phyloP scores from a whole-genome alignment of 495 filamentous ascomycete genomes.

The Hypoxylon subgilvum region DNA sequence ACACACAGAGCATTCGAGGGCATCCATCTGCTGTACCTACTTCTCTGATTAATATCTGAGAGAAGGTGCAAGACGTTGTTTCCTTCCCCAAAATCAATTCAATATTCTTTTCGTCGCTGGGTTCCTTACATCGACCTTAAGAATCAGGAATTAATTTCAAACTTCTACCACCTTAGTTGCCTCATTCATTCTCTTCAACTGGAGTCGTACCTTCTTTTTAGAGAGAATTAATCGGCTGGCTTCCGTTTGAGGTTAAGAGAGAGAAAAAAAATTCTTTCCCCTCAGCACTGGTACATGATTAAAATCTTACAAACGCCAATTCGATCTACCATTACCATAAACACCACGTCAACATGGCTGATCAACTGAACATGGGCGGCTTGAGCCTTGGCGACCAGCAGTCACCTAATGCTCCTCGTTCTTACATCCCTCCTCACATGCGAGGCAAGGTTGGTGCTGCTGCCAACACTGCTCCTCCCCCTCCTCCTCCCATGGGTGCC shows the following conservation, averaged over 20 bases:
- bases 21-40: constrained; percentile 7
- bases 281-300: constrained; percentile 13
- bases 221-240: constrained; percentile 44
- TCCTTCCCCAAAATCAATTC: constrained; percentile 19
- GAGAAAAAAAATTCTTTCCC: constrained; percentile 36
- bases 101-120: constrained; percentile 9
- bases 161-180: constrained; percentile 22
- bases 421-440: constrained; percentile 97
- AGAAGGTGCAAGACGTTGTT: constrained; percentile 26
- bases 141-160: constrained; percentile 13
- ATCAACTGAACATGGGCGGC: constrained; percentile 90
- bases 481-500: constrained; percentile 40
- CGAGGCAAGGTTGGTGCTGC: constrained; percentile 63
- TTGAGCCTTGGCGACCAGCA: constrained; percentile 76
- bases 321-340: constrained; percentile 7
- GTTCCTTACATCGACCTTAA: constrained; percentile 6
- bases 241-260: constrained; percentile 38
- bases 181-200: constrained; percentile 40
- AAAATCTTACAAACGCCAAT: not conserved
- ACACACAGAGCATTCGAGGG: constrained; percentile 4
- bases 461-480: constrained; percentile 29
- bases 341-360: constrained; percentile 73
- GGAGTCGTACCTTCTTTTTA: constrained; percentile 49
- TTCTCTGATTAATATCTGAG: constrained; percentile 27
- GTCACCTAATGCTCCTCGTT: constrained; percentile 61